phyloP scores from a whole-genome alignment of 1,139 yeast genomes.

The Magnusiomyces magnusii region DNA sequence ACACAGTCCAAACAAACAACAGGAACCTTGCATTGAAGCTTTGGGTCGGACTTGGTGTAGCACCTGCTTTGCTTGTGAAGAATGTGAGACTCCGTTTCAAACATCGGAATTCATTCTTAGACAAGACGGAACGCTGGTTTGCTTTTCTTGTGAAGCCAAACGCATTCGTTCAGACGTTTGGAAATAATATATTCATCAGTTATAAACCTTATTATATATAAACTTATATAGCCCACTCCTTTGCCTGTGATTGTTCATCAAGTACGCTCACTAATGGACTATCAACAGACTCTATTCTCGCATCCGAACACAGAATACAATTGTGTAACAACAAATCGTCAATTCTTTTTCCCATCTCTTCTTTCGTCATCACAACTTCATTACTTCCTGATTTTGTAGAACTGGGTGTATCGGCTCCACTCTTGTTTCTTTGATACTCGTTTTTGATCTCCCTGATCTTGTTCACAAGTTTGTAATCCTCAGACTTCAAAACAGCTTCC shows the following conservation, averaged over 20 bases:
- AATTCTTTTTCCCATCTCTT: conserved; percentile 38
- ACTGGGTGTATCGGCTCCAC: conserved; percentile 21
- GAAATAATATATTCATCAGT: background rate
- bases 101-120: conserved; percentile 30
- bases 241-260: conserved; percentile 11
- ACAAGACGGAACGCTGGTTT: conserved; percentile 31
- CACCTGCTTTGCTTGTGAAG: conserved; percentile 31
- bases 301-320: conserved; percentile 76
- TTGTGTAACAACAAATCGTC: conserved; percentile 56
- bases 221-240: conserved; percentile 15
- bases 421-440: background rate
- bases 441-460: conserved; percentile 50
- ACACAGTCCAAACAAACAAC: background rate
- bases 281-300: conserved; percentile 64
- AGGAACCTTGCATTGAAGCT: conserved; percentile 25
- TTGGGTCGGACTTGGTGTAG: conserved; percentile 32
- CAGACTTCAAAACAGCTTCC: conserved; percentile 49
- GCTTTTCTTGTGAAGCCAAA: conserved; percentile 28
- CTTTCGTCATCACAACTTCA: conserved; percentile 22
- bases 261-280: conserved; percentile 35
- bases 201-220: background rate
- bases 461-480: conserved; percentile 61
- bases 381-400: background rate
- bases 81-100: conserved; percentile 27
- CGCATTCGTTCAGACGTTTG: conserved; percentile 12